Base-by-base conservation (phyloP, 768 basidiomycete species). In the Leucocoprinus leucothites region DNA sequence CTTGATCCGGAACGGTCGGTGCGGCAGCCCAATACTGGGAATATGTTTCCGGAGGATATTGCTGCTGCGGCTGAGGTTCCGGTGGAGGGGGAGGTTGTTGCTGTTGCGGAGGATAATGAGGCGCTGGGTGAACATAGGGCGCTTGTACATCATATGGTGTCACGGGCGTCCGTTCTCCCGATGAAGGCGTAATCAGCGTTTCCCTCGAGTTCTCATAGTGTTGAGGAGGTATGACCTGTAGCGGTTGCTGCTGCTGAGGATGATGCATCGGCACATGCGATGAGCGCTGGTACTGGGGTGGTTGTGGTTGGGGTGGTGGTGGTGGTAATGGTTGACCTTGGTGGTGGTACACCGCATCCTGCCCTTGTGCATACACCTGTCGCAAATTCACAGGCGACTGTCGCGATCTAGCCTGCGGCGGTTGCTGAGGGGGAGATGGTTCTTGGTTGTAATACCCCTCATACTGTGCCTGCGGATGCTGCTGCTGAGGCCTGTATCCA, bases 21-120 rank as follows among this genome's bases (percentile, higher is more conserved):
- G 68, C 66, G 18, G 68, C 65, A 18, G 68, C 62, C 73, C 71
- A 73, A 46, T 73, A 71, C 36, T 65, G 57, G 57, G 60, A 60
- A 69, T 36, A 58, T 54, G 48, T 61, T 58, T 57, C 58, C 48
- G 22, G 52, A 31, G 36, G 46, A 53, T 16, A 57, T n/a, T 22
- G 34, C 44, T 53, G 48, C 21, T 24, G 57, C n/a, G 22, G 38
- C 22, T 13, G 31, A 18, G 28, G 38, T 16, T 41, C 57, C 21
- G 43, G 43, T 22, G 13, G 43, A 45, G 8, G 18, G 13, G 16
- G 61, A 22, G 44, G 42, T 3, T 28, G 40, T 42, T 55, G 53
- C 28, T 54, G 51, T 16, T 19, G 45, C 40, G n/a, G 49, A 4
- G 28, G 9, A 13, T 36, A 47, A 25, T 3, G 49, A 19, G n/a